Evolutionary conservation across 2,329 filamentous ascomycete species (phyloP).

Genomic region (Lachnellula cervina): DNA sequence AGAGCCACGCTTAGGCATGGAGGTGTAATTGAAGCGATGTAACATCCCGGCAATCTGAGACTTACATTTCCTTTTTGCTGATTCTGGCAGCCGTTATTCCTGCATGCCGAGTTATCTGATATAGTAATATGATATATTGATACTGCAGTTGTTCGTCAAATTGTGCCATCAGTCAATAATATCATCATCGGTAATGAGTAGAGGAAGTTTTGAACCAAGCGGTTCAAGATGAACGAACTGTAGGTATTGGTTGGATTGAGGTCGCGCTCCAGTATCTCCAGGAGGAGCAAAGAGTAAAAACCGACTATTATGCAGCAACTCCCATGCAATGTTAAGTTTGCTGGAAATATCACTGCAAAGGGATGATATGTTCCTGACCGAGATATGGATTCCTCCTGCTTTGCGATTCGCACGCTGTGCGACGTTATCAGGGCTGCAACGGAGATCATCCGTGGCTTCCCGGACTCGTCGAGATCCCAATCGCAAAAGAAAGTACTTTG

Average conservation of each 20-base stretch:
- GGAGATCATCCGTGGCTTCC: background rate
- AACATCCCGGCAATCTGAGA: background rate
- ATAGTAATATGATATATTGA: background rate
- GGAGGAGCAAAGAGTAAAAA: background rate
- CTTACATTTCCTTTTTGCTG: background rate
- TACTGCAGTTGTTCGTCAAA: slow-evolving; percentile 3
- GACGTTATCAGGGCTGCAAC: background rate
- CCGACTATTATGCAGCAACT: background rate
- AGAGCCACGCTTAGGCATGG: background rate
- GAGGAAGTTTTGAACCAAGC: background rate
- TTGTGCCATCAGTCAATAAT: background rate
- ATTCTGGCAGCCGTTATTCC: background rate
- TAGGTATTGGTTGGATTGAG: background rate
- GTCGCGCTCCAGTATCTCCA: background rate
- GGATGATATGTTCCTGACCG: background rate
- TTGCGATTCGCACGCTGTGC: background rate
- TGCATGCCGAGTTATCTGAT: background rate
- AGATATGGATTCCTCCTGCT: background rate
- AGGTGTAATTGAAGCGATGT: background rate
- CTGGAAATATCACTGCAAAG: background rate
- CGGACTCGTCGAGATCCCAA: background rate
- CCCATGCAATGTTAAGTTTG: background rate
- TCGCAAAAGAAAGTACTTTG: background rate
- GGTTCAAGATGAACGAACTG: background rate
- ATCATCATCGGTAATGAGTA: slow-evolving; percentile 1